phyloP scores from a whole-genome alignment of 129 eudicot species.

The Kitagawia praeruptora region DNA sequence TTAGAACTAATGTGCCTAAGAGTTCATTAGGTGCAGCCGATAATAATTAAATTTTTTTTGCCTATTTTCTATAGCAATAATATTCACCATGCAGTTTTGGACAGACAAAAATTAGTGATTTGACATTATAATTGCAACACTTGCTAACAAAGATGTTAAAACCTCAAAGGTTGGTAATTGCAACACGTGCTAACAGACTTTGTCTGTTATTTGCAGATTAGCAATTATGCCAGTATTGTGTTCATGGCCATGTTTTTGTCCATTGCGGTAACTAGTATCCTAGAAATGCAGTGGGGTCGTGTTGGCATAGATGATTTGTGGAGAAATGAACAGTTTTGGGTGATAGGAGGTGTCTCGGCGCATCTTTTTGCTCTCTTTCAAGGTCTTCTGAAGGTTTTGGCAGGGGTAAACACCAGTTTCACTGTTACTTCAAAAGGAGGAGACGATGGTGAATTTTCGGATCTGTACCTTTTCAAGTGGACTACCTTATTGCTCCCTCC shows the following conservation, averaged over 20 bases:
- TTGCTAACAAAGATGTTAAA: not conserved
- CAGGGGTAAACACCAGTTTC: slow-evolving; percentile 28
- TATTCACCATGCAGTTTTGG: not conserved
- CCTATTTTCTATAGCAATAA: not conserved
- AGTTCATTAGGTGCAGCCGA: not conserved
- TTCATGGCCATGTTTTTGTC: slow-evolving; percentile 24
- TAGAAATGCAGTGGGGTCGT: slow-evolving; percentile 30
- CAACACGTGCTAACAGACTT: not conserved
- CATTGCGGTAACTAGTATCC: slow-evolving; percentile 21
- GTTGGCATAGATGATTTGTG: slow-evolving; percentile 22
- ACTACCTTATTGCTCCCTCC: slow-evolving; percentile 23
- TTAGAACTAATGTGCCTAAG: not conserved
- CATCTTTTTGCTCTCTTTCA: slow-evolving; percentile 28
- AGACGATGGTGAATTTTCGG: slow-evolving; percentile 25
- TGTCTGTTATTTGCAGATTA: slow-evolving; percentile 13
- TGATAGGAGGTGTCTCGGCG: slow-evolving; percentile 24
- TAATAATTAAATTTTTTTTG: not conserved
- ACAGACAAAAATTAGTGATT: not conserved
- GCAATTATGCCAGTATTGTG: slow-evolving; percentile 26
- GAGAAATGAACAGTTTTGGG: slow-evolving; percentile 31
- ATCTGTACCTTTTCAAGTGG: slow-evolving; percentile 27
- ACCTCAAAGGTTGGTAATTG: not conserved
- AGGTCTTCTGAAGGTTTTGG: slow-evolving; percentile 25
- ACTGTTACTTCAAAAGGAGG: slow-evolving; percentile 26
- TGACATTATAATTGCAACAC: not conserved